A percentile compares a stretch with the other conserved stretches of the same genome.
phyloP scores from a whole-genome alignment of 1,139 yeast genomes.

The Lodderomyces jiufengensis region DNA sequence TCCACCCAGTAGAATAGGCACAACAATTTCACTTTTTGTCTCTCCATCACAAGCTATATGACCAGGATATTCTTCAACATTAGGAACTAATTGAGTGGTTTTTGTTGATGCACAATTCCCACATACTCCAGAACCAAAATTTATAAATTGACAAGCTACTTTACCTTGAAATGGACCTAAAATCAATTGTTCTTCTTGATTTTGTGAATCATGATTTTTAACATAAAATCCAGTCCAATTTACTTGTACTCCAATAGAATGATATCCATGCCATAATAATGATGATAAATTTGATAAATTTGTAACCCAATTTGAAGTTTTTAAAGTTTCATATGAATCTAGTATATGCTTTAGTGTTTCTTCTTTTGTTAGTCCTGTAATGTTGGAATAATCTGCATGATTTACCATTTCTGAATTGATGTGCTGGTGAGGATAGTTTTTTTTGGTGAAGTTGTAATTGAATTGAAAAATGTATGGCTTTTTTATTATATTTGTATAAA shows the following conservation, averaged over 20 bases:
- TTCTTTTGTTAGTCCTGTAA: conserved; percentile 32
- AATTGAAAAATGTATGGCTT: no score
- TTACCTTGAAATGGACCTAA: conserved; percentile 96
- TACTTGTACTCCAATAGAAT: conserved; percentile 51
- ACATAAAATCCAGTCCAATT: conserved; percentile 96
- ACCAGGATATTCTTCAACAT: conserved; percentile 79
- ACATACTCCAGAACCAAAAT: conserved; percentile 84
- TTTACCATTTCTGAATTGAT: conserved; percentile 14
- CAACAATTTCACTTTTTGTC: conserved; percentile 88
- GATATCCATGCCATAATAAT: conserved; percentile 83
- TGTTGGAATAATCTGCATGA: conserved; percentile 66
- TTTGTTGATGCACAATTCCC: conserved; percentile 68
- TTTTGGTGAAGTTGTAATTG: no score
- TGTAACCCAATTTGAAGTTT: conserved; percentile 79
- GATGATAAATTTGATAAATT: conserved; percentile 85
- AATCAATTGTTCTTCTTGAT: conserved; percentile 45
- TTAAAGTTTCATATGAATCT: conserved; percentile 65
- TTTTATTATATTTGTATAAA: no score
- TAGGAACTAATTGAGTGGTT: conserved; percentile 67
- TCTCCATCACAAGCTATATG: conserved; percentile 98
- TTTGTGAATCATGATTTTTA: background rate
- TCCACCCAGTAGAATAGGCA: conserved; percentile 60
- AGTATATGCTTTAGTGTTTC: conserved; percentile 61
- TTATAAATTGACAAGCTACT: conserved; percentile 87
- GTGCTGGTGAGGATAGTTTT: no score